Evolutionary conservation across 345 rosid genomes (phyloP).

Genomic region (Melaleuca quinquenervia): DNA sequence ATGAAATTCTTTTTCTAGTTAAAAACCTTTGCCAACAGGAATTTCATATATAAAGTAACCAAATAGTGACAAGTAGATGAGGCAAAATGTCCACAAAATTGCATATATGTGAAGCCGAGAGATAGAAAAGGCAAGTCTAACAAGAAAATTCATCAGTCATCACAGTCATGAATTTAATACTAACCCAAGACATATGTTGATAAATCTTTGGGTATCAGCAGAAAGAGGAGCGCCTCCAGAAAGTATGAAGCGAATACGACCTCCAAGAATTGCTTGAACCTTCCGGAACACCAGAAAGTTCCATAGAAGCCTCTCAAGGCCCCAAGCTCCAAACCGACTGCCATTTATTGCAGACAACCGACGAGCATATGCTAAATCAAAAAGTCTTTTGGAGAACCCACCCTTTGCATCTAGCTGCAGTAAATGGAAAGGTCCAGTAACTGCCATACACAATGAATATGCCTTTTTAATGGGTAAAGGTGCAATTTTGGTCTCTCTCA

Average conservation of each 20-base stretch:
- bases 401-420: slow-evolving; percentile 78
- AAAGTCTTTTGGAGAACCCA: slow-evolving; percentile 65
- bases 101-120: not conserved
- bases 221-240: slow-evolving; percentile 99
- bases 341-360: slow-evolving; percentile 90
- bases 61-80: not conserved
- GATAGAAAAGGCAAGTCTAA: not conserved
- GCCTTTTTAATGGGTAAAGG: not conserved
- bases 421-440: not conserved
- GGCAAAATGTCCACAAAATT: not conserved
- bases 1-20: not conserved
- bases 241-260: slow-evolving; percentile 81
- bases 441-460: not conserved
- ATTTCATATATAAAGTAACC: not conserved
- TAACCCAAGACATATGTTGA: slow-evolving; percentile 95
- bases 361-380: slow-evolving; percentile 87
- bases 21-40: not conserved
- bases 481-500: not conserved
- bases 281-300: slow-evolving; percentile 73
- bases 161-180: slow-evolving; percentile 7
- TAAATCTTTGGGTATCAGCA: slow-evolving; percentile 95
- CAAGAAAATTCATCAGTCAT: not conserved
- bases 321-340: slow-evolving; percentile 97
- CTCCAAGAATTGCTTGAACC: slow-evolving; percentile 83
- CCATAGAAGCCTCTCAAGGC: slow-evolving; percentile 79